These are phyloP conservation scores for Delonix regia DNA, from an alignment of 306 rosid genomes.

Conservation along the genomic window DNA sequence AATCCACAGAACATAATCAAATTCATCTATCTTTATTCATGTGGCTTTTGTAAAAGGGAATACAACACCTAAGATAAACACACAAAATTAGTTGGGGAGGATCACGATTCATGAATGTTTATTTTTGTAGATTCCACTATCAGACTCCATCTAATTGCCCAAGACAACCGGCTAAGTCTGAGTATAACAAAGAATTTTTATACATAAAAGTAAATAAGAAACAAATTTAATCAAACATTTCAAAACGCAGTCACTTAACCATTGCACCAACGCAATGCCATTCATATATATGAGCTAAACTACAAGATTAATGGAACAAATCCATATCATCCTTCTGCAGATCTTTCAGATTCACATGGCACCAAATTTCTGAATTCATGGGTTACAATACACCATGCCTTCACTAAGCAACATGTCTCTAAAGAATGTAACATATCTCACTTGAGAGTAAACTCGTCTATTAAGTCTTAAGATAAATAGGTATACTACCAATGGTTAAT, in stretches of 20 bases:
- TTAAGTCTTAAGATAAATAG: neutral
- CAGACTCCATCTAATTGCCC: neutral
- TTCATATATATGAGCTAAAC: neutral
- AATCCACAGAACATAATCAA: neutral
- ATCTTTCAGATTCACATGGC: neutral
- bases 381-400: neutral
- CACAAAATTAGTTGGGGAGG: neutral
- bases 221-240: neutral
- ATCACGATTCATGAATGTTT: neutral
- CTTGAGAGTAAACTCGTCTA: neutral
- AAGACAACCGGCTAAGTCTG: neutral
- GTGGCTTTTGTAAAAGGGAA: neutral
- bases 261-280: neutral
- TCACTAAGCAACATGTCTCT: neutral
- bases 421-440: neutral
- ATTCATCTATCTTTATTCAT: neutral
- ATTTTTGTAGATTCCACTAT: neutral
- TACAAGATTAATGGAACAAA: neutral
- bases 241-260: neutral
- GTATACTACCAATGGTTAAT: neutral
- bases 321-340: neutral
- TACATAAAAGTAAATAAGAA: neutral
- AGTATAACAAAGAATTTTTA: neutral
- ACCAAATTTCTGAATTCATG: neutral
- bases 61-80: neutral